Base-by-base conservation (phyloP, 306 rosid genomes). In the Dalbergia oliveri region DNA sequence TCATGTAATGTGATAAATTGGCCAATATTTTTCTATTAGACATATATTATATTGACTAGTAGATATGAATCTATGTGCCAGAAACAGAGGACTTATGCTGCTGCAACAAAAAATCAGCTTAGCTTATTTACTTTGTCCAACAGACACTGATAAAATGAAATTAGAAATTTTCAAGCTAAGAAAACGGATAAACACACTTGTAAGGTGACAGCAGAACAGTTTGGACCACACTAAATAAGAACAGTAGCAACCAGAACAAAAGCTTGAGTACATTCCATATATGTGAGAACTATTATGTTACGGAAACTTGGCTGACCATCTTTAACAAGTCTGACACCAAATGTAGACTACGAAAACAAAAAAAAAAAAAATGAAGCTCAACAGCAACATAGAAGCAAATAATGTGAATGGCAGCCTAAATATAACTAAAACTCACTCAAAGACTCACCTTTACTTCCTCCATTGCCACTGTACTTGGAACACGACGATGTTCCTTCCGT, bases 401-500 rank as follows among this genome's bases (percentile, higher is more conserved):
- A 75, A 73, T 43, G 80, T 72, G 47, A 76, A 65, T 72, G 72
- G 77, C 26, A 69, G 51, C 70, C 44, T 65, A 64, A 62, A 73
- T 51, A 74, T 66, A n/a, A 66, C 43, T 26, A 53, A 45, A 68
- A 41, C 21, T 13, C 79, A 77, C 44, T 69, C 69, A 74, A 87
- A 81, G 61, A 57, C 89, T 76, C 79, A 96, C 99, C 97, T 93
- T 96, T 77, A 93, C 98, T 91, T 94, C 99, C 83, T 96, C 99
- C 16, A 96, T 93, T 54, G 99, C 99, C 79, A 96, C 92, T 21
- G 88, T 96, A 84, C 99, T 96, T 78, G 99, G 99, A 83, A 96
- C 97, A 45, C 99, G 94, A 9, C 99, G 97, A 83, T 96, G 99
- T 87, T 96, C 99, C 94, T 87, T 93, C 81, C 92, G 87, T 65